Evolutionary conservation across 139 green algal species (phyloP).

Genomic region (Yamagishiella unicocca): DNA sequence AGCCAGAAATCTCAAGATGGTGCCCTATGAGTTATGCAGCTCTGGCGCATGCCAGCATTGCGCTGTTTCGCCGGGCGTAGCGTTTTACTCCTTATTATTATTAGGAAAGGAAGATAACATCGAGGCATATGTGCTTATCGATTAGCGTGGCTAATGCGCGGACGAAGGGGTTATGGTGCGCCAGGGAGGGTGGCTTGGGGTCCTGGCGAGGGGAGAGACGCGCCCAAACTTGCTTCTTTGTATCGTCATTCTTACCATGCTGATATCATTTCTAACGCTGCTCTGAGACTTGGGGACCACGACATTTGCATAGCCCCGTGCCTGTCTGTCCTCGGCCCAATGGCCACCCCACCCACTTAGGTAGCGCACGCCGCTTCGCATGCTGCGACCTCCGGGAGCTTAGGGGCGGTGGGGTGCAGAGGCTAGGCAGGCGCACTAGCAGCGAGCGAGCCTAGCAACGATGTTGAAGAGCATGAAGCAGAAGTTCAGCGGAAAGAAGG

Average conservation of each 20-base stretch:
- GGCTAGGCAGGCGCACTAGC: constrained; percentile 34
- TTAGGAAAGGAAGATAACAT: too few species aligned
- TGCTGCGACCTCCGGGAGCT: constrained; percentile 38
- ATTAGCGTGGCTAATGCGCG: too few species aligned
- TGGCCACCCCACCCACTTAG: constrained; percentile 29
- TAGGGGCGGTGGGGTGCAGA: constrained; percentile 40
- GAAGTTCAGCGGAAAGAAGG: constrained; percentile 66
- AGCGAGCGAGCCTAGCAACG: constrained; percentile 26
- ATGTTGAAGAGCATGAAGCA: constrained; percentile 75
- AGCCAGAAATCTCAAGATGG: not conserved
- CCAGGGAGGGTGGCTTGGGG: not conserved
- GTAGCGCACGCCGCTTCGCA: not conserved
- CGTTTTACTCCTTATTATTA: too few species aligned
- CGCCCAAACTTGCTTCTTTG: not conserved
- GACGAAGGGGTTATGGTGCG: not conserved
- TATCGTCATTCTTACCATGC: not conserved
- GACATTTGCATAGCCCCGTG: not conserved
- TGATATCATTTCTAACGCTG: not conserved
- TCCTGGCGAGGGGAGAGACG: not conserved
- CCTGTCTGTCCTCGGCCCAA: constrained; percentile 8
- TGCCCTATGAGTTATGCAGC: not conserved
- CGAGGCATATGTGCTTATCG: too few species aligned
- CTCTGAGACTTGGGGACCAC: not conserved
- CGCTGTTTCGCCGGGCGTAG: too few species aligned
- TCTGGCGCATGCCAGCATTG: not conserved